A percentile compares a stretch with the other conserved stretches of the same genome.
Conservation (phyloP, 2,329 filamentous ascomycete species). For the Colletotrichum abscissum region DNA sequence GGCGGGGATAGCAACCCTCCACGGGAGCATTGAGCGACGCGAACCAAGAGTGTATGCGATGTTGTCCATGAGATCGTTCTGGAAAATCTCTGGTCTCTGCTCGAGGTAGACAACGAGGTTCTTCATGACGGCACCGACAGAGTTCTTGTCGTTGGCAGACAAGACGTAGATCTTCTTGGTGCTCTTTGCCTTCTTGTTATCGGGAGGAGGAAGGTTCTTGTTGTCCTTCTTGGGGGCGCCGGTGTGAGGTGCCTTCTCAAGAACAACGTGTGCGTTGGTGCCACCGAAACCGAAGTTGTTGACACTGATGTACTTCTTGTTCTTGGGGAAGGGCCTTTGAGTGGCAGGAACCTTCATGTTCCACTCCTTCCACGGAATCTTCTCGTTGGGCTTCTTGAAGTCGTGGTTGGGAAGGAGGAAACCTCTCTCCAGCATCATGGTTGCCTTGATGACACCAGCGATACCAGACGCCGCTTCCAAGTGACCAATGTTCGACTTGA, state of each 20-base stretch:
- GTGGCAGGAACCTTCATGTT: slow-evolving; percentile 58
- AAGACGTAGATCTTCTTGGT: slow-evolving; percentile 54
- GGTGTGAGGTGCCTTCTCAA: slow-evolving; percentile 50
- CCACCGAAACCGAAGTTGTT: slow-evolving; percentile 60
- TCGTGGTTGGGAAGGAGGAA: slow-evolving; percentile 62
- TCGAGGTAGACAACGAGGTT: slow-evolving; percentile 52
- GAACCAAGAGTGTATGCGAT: slow-evolving; percentile 36
- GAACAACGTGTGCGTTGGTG: slow-evolving; percentile 57
- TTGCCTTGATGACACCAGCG: slow-evolving; percentile 62
- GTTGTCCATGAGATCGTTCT: slow-evolving; percentile 51
- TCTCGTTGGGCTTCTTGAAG: slow-evolving; percentile 60
- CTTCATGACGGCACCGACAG: slow-evolving; percentile 44
- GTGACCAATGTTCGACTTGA: slow-evolving; percentile 65
- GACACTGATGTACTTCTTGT: slow-evolving; percentile 62
- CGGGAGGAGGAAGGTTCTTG: slow-evolving; percentile 36
- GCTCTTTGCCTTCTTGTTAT: slow-evolving; percentile 19
- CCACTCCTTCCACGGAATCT: slow-evolving; percentile 62
- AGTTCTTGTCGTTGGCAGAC: slow-evolving; percentile 51
- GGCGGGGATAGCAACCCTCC: slow-evolving; percentile 43
- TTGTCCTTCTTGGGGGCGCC: slow-evolving; percentile 22
- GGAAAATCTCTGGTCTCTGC: slow-evolving; percentile 54
- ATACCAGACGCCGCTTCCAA: slow-evolving; percentile 64
- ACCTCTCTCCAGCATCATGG: slow-evolving; percentile 61
- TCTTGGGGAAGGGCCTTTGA: slow-evolving; percentile 57
- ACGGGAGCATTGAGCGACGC: slow-evolving; percentile 28